Base-by-base conservation (phyloP, 352 stramenopile species). In the Hyaloperonospora arabidopsidis region DNA sequence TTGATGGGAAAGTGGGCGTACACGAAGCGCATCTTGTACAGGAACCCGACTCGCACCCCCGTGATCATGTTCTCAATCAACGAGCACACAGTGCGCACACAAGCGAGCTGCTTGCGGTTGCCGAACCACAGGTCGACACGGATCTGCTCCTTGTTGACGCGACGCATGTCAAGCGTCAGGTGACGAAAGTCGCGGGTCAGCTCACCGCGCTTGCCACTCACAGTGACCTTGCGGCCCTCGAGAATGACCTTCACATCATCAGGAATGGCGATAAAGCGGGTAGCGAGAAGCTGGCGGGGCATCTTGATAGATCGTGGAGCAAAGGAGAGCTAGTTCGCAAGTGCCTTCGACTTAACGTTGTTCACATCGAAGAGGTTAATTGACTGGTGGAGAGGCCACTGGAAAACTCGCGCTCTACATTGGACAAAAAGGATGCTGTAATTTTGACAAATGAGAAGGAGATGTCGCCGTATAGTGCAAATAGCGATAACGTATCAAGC, bases 1-100 rank as follows among this genome's bases (percentile, higher is more conserved):
- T 99, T 99, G 93, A 99, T 99, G 68, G 97, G 97, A 75, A 99
- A 99, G 81, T 99, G 97, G 54, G 93, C 95, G 81, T 99, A 99
- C 67, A 98, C 97, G 73, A 99, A 98, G 61, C 97, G 93, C 96
- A 99, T 98, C 89, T 99, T 99, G 94, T 99, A 99, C 18, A 90
- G 65, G 87, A 97, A 99, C 49, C 95, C 97, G 40, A 97, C 85
- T 59, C 89, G 97, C 45, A 99, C 97, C 74, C 97, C 97, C 48
- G 95, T 97, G 58, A 99, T 97, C 92, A 99, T 97, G 93, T 99
- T 99, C 60, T 98, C 87, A 59, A 99, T 98, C 79, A 98, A 87
- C 63, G 95, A 97, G 90, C 92, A 98, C 25, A 98, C 85, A 18
- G 96, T 98, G 68, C 97, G 95, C 63, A 98, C 95, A 70, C 90